Percentiles rank a stretch among this genome's conserved stretches.
Evolutionary conservation across 2,329 filamentous ascomycete species (phyloP).

Genomic region (Orbilia quercus): DNA sequence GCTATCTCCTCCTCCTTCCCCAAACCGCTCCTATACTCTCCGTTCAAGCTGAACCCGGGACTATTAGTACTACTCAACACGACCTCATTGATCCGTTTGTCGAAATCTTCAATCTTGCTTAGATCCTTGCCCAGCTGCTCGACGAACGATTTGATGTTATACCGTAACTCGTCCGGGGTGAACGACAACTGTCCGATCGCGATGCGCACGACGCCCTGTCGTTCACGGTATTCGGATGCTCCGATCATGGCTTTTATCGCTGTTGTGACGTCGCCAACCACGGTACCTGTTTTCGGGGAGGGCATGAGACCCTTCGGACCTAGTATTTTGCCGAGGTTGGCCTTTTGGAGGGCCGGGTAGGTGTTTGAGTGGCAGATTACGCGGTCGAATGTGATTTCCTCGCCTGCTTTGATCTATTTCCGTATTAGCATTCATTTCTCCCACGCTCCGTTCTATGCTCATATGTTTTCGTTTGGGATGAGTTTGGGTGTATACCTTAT

Average conservation of each 20-base stretch:
- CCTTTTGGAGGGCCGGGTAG: slow-evolving; percentile 81
- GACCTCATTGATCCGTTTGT: slow-evolving; percentile 69
- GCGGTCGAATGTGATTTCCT: slow-evolving; percentile 85
- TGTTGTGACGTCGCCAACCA: slow-evolving; percentile 81
- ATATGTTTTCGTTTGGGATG: too few relatives aligned
- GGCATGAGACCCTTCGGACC: slow-evolving; percentile 95
- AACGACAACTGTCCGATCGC: slow-evolving; percentile 92
- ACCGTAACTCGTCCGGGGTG: slow-evolving; percentile 84
- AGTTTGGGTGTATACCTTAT: too few relatives aligned
- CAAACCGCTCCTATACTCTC: slow-evolving; percentile 71
- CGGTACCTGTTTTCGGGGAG: slow-evolving; percentile 84
- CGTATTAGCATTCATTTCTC: background rate
- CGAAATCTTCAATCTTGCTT: slow-evolving; percentile 69
- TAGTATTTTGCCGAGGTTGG: slow-evolving; percentile 80
- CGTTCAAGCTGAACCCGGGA: slow-evolving; percentile 87
- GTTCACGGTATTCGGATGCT: slow-evolving; percentile 86
- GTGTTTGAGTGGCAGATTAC: slow-evolving; percentile 86
- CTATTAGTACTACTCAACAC: slow-evolving; percentile 88
- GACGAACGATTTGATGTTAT: slow-evolving; percentile 83
- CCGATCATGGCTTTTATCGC: slow-evolving; percentile 84
- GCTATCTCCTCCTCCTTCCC: slow-evolving; percentile 16
- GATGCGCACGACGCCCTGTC: slow-evolving; percentile 83
- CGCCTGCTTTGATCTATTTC: slow-evolving; percentile 71
- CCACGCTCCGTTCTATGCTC: too few relatives aligned
- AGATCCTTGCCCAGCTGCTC: slow-evolving; percentile 82